phyloP scores from a whole-genome alignment of 2,329 filamentous ascomycete genomes.

The Tolypocladium tundrense region DNA sequence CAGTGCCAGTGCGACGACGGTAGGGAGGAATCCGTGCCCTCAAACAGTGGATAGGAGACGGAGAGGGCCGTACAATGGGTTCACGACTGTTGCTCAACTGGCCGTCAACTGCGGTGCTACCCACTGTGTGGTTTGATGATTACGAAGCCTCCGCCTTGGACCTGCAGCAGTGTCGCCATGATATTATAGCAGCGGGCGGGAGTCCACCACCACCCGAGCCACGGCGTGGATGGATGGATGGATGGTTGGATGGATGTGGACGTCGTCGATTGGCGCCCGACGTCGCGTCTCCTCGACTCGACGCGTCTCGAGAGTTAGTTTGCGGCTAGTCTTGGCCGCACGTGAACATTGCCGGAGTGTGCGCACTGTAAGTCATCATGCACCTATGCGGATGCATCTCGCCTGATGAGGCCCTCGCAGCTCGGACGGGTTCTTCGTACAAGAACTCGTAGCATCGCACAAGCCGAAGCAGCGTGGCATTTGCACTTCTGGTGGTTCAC shows the following conservation, averaged over 20 bases:
- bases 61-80: too few relatives aligned
- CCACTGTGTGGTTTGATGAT: not conserved
- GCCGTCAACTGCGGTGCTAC: not conserved
- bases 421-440: not conserved
- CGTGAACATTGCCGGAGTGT: not conserved
- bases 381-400: too few relatives aligned
- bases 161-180: too few relatives aligned
- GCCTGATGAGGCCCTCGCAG: not conserved
- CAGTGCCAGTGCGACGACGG: too few relatives aligned
- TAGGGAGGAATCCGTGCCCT: too few relatives aligned
- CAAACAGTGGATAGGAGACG: too few relatives aligned
- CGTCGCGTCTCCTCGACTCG: not conserved
- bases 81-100: not conserved
- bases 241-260: not conserved
- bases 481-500: not conserved
- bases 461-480: not conserved
- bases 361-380: too few relatives aligned
- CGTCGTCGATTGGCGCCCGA: not conserved
- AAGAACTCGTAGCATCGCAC: not conserved
- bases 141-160: not conserved
- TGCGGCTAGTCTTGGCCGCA: not conserved
- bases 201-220: too few relatives aligned
- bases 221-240: not conserved
- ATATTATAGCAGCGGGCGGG: too few relatives aligned
- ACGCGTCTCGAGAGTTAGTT: not conserved